Evolutionary conservation across 352 stramenopile genomes (phyloP).

Genomic region (Pythium phragmitis): DNA sequence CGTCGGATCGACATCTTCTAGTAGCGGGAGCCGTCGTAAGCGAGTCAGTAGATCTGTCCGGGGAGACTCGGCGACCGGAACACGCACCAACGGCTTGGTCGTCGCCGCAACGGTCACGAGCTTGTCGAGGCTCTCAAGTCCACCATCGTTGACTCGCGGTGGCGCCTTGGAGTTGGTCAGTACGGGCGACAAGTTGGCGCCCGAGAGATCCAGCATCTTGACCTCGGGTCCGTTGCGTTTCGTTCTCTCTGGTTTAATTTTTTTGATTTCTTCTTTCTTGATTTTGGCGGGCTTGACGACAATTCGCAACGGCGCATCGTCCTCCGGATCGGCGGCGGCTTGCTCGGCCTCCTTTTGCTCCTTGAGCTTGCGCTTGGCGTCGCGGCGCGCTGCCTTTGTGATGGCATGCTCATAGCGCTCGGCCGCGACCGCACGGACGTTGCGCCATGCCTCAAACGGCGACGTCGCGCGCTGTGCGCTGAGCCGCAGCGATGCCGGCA

Average conservation of each 20-base stretch:
- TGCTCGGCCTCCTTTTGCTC: slow-evolving; percentile 17
- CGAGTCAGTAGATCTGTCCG: slow-evolving; percentile 36
- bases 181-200: slow-evolving; percentile 23
- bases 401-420: slow-evolving; percentile 30
- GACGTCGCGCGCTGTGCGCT: neutral
- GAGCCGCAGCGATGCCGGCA: slow-evolving; percentile 24
- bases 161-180: slow-evolving; percentile 17
- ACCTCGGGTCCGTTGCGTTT: slow-evolving; percentile 19
- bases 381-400: slow-evolving; percentile 29
- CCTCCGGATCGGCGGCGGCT: neutral
- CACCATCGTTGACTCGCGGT: slow-evolving; percentile 5
- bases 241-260: slow-evolving; percentile 16
- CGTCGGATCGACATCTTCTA: slow-evolving; percentile 33
- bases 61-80: neutral
- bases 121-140: neutral
- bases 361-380: slow-evolving; percentile 26
- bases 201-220: slow-evolving; percentile 27
- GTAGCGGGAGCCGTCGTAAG: slow-evolving; percentile 37
- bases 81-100: slow-evolving; percentile 1
- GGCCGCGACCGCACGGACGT: slow-evolving; percentile 24
- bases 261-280: slow-evolving; percentile 8
- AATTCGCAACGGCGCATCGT: neutral
- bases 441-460: slow-evolving; percentile 23
- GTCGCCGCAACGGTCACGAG: neutral
- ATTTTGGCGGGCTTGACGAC: slow-evolving; percentile 3